Percentiles rank a stretch among this genome's conserved stretches.
Conservation (phyloP, 257 asterid species). For the Capsicum pubescens region DNA sequence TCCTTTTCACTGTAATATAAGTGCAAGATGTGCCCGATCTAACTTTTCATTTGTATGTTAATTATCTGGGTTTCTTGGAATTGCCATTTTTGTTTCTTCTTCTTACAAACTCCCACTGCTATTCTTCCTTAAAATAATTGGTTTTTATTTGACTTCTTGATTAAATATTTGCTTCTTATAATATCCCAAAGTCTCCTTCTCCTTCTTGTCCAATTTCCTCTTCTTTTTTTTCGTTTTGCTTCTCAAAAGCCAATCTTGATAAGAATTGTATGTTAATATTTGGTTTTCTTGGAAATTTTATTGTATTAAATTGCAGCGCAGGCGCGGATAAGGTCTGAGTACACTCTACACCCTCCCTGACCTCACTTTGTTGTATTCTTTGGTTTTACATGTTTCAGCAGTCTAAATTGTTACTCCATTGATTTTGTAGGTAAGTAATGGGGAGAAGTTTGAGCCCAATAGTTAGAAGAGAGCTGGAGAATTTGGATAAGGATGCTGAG, state of each 20-base stretch:
- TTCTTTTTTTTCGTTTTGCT: too few species aligned
- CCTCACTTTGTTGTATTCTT: background rate
- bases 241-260: constrained; percentile 20
- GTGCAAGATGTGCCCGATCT: background rate
- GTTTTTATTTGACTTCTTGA: background rate
- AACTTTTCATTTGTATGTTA: background rate
- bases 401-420: background rate
- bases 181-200: background rate
- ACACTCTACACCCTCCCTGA: background rate
- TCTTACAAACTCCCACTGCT: background rate
- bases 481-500: constrained; percentile 89
- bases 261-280: background rate
- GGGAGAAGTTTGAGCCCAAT: constrained; percentile 80
- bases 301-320: background rate
- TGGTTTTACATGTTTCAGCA: background rate
- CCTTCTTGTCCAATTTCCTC: background rate
- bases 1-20: background rate
- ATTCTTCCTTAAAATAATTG: background rate
- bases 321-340: background rate
- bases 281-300: background rate
- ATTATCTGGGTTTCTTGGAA: constrained; percentile 2
- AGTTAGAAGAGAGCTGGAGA: constrained; percentile 75
- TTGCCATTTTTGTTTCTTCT: background rate
- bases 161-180: background rate
- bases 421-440: constrained; percentile 43